Percentiles rank a stretch among this genome's conserved stretches.
Evolutionary conservation across 345 rosid species (phyloP).

Genomic region (Barbarea vulgaris): DNA sequence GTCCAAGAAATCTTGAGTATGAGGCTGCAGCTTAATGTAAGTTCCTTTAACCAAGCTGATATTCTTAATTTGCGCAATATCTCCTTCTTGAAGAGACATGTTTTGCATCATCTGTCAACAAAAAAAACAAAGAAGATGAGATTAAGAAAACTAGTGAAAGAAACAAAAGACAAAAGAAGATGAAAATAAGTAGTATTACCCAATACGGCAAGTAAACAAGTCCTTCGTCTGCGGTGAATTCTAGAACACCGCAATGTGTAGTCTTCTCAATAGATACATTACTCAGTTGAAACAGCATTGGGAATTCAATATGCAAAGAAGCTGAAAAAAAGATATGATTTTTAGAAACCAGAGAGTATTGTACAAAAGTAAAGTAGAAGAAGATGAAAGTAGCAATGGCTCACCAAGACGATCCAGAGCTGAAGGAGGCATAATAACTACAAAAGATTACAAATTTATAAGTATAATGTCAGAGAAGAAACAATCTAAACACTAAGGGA

Average conservation of each 20-base stretch:
- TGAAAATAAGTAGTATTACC: constrained; percentile 44
- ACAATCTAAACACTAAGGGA: not conserved
- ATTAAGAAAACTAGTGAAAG: not conserved
- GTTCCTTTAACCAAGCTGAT: constrained; percentile 61
- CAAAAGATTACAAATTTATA: constrained; percentile 20
- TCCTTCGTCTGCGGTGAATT: constrained; percentile 72
- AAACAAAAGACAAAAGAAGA: not conserved
- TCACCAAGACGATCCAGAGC: constrained; percentile 75
- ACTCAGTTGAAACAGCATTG: constrained; percentile 61
- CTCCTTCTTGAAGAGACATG: constrained; percentile 71
- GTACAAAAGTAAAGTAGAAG: not conserved
- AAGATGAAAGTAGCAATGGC: constrained; percentile 3
- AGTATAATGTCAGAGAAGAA: not conserved
- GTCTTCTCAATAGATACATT: constrained; percentile 46
- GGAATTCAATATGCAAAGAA: constrained; percentile 61
- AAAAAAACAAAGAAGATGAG: not conserved
- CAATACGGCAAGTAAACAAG: constrained; percentile 62
- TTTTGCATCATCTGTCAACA: constrained; percentile 67
- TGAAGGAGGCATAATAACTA: constrained; percentile 77
- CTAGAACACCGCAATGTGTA: constrained; percentile 69
- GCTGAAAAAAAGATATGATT: constrained; percentile 50
- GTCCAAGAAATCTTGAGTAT: constrained; percentile 63
- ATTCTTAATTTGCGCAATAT: constrained; percentile 49
- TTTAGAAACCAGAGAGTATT: constrained; percentile 1
- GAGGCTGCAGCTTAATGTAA: constrained; percentile 69